phyloP scores from a whole-genome alignment of 305 asterid genomes.

The Solanum aculeatissimum region DNA sequence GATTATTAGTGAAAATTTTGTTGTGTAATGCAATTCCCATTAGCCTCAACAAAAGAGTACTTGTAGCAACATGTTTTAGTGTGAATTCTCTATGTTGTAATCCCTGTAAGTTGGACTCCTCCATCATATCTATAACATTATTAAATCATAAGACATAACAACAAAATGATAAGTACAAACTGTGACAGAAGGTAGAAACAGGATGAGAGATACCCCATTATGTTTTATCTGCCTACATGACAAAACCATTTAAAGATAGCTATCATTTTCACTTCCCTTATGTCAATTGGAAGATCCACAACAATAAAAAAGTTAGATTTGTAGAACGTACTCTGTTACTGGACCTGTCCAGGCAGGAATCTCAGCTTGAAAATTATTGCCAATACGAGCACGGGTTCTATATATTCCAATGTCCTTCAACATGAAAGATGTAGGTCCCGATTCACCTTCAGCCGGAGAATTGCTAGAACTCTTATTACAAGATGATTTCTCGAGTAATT shows the following conservation, averaged over 20 bases:
- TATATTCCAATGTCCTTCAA: slow-evolving; percentile 43
- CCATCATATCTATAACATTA: background rate
- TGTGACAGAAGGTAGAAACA: background rate
- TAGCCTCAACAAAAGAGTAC: background rate
- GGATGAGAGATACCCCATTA: background rate
- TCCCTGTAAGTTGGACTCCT: background rate
- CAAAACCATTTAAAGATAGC: background rate
- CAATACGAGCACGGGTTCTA: slow-evolving; percentile 59
- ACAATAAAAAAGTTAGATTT: background rate
- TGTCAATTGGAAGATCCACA: background rate
- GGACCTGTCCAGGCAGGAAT: slow-evolving; percentile 76
- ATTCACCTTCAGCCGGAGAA: slow-evolving; percentile 23
- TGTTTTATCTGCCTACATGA: background rate
- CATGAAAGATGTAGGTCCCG: slow-evolving; percentile 47
- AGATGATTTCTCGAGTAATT: slow-evolving; percentile 36
- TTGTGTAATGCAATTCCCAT: background rate
- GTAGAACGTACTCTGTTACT: slow-evolving; percentile 46
- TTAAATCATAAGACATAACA: background rate
- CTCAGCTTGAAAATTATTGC: slow-evolving; percentile 61
- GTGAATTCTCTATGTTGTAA: background rate
- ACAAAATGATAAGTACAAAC: background rate
- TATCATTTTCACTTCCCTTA: background rate
- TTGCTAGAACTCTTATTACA: slow-evolving; percentile 18
- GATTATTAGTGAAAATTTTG: background rate
- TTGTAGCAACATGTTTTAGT: background rate